phyloP scores from a whole-genome alignment of 306 rosid genomes.

The Prunus mume region DNA sequence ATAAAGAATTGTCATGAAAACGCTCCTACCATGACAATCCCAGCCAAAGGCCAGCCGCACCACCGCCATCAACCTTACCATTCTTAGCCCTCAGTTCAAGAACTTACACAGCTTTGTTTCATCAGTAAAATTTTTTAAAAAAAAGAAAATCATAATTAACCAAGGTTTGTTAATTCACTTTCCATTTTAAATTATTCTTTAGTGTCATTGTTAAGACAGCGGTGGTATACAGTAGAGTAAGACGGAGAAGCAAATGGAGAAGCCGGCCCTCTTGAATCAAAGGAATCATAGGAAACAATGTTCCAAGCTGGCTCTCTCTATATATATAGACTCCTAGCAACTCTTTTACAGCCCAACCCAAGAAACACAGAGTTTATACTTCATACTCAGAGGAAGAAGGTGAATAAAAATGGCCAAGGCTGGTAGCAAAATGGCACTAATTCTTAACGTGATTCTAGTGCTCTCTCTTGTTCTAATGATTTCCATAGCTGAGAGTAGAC shows the following conservation, averaged over 20 bases:
- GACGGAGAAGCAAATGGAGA: not conserved
- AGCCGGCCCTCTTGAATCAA: not conserved
- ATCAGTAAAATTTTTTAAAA: too few relatives aligned
- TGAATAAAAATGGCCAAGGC: not conserved
- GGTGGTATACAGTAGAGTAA: too few relatives aligned
- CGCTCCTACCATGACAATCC: too few relatives aligned
- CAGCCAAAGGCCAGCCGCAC: too few relatives aligned
- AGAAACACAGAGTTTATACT: not conserved
- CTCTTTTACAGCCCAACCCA: not conserved
- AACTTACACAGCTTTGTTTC: too few relatives aligned
- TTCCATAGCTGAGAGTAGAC: not conserved
- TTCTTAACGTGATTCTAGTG: not conserved
- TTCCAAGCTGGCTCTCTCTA: not conserved
- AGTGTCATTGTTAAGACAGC: not conserved
- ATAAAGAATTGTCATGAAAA: too few relatives aligned
- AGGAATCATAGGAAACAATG: not conserved
- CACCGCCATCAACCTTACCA: too few relatives aligned
- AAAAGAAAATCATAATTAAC: not conserved
- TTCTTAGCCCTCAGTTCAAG: too few relatives aligned
- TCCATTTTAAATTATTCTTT: too few relatives aligned
- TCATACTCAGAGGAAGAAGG: not conserved
- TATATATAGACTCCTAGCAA: not conserved
- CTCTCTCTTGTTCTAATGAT: slow-evolving; percentile 7
- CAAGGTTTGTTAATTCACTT: not conserved
- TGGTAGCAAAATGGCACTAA: not conserved